Percentiles rank a stretch among this genome's conserved stretches.
Conservation (phyloP, 805 yeast genomes). For the Saccharomycopsis sp. region DNA sequence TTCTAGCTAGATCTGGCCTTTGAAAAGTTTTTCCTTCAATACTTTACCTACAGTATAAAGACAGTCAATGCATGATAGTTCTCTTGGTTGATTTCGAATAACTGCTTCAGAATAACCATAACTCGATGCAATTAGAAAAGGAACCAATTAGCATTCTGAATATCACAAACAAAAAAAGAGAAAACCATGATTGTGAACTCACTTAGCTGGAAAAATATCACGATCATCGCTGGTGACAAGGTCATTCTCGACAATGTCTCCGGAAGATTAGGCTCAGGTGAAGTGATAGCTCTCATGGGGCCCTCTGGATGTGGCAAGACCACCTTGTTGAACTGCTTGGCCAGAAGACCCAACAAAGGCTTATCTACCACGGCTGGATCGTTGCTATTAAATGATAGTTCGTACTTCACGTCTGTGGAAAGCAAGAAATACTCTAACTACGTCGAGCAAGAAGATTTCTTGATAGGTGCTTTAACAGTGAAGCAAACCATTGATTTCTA, state of each 20-base stretch:
- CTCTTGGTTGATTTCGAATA: no score
- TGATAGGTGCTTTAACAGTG: slow-evolving; percentile 9
- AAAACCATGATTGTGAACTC: neutral
- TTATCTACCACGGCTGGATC: slow-evolving; percentile 34
- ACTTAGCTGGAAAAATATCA: neutral
- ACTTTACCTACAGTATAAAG: no score
- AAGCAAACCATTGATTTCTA: slow-evolving; percentile 3
- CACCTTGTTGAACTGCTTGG: slow-evolving; percentile 53
- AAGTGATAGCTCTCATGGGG: slow-evolving; percentile 44
- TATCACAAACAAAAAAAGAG: no score
- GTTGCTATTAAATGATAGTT: slow-evolving; percentile 46
- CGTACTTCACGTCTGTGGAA: slow-evolving; percentile 34
- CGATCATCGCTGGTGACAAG: neutral
- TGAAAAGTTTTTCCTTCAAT: no score
- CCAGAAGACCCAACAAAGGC: slow-evolving; percentile 47
- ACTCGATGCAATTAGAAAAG: no score
- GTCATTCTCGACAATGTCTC: neutral
- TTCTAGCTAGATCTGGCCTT: no score
- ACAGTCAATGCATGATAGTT: no score
- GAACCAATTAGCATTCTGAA: no score
- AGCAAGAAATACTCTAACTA: neutral
- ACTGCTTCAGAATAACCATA: no score
- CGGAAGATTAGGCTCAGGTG: neutral
- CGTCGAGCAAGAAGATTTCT: slow-evolving; percentile 34
- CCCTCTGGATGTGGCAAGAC: slow-evolving; percentile 81